Base-by-base conservation (phyloP, 495 filamentous ascomycete genomes). In the Penicillium desertorum region DNA sequence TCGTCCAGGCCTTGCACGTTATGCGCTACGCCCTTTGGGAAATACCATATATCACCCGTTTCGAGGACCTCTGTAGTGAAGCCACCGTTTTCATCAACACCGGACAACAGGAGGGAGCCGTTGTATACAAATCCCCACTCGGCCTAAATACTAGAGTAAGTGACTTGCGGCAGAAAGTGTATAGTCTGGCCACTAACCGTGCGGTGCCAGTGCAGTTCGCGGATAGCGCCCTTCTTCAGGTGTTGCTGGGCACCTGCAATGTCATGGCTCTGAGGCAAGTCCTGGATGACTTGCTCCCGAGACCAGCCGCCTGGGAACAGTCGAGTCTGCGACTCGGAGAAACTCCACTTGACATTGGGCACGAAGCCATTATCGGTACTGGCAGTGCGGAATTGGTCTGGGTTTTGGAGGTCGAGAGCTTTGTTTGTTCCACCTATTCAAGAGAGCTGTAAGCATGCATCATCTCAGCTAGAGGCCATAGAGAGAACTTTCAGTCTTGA, bases 201-300 rank as follows among this genome's bases (percentile, higher is more conserved):
- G 57, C 81, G 71, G 67, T 88, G 85, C 85, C 85, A 88, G 57
- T 88, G 85, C 9, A 87, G 67, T 63, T 88, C 83, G 8, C 85
- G 76, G 46, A 84, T 78, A 5, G 83, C 79, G 32, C 85, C 84
- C 63, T 86, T 85, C 48, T 73, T 79, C 43, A 88, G 65, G 67
- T 86, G 85, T 68, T 85, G 81, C 63, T 87, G 83, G 7, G 83
- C 85, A 46, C 77, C 83, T 6, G 84, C 69, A 62, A 87, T 82
- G 53, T 87, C 83, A 59, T 82, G 78, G 59, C 82, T 85, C 45
- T 75, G 64, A 0, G 85, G 85, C 20, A 88, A 65, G 62, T 79
- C 78, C 23, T 78, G 77, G 43, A 86, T 77, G 42, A 87, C 83
- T 58, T 87, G 85, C 70, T 87, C 80, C 9, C 86, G 74, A 3